These are phyloP conservation scores for Flaveria floridana DNA, from an alignment of 140 eudicot species.

Conservation along the genomic window DNA sequence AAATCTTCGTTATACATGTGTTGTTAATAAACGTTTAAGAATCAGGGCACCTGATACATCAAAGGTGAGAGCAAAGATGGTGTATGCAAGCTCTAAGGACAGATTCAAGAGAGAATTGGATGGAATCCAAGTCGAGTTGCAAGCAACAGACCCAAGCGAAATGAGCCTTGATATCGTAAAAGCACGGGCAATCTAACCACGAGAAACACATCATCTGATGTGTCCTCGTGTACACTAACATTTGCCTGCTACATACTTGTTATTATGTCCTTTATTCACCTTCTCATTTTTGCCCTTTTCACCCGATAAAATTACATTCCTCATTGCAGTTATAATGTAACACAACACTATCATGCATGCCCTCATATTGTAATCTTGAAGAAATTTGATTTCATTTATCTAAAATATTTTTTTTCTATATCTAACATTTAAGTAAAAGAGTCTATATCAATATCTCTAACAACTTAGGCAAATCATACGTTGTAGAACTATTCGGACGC, in stretches of 20 bases:
- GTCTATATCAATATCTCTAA: not conserved
- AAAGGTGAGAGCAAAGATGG: conserved; percentile 91
- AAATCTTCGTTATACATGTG: not conserved
- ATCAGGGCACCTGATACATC: conserved; percentile 81
- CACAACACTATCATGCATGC: conserved; percentile 34
- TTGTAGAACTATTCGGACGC: not conserved
- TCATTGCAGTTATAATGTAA: conserved; percentile 40
- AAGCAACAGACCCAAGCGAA: conserved; percentile 94
- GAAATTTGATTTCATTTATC: conserved; percentile 28
- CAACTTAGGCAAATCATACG: not conserved
- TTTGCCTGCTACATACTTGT: conserved; percentile 21
- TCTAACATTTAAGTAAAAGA: not conserved
- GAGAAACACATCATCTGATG: conserved; percentile 18
- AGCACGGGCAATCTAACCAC: conserved; percentile 58
- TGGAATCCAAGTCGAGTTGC: conserved; percentile 87
- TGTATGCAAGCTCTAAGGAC: conserved; percentile 98
- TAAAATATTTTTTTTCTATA: conserved; percentile 20
- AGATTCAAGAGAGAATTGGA: conserved; percentile 96
- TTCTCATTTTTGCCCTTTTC: conserved; percentile 6
- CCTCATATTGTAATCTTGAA: conserved; percentile 35
- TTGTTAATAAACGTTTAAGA: not conserved
- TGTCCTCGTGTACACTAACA: not conserved
- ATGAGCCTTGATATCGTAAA: conserved; percentile 89
- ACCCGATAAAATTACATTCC: conserved; percentile 31
- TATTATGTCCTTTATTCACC: conserved; percentile 17